A percentile compares a stretch with the other conserved stretches of the same genome.
phyloP scores from a whole-genome alignment of 2,329 filamentous ascomycete genomes.

The Dothideomycetidae sp. region DNA sequence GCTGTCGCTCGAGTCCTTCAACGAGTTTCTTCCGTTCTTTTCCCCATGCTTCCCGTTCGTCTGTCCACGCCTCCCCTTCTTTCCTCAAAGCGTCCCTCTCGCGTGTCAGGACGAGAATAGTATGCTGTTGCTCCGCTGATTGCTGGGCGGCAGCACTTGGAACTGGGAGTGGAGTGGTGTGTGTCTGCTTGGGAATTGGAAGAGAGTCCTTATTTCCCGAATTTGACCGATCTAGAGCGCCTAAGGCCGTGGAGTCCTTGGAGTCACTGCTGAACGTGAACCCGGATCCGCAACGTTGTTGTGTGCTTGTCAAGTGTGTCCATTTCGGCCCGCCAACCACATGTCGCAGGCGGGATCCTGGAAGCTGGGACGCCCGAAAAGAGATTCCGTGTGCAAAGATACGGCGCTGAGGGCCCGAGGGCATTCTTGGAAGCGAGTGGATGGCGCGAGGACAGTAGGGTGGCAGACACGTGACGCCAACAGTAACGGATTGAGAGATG shows the following conservation, averaged over 20 bases:
- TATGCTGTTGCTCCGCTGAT: not conserved
- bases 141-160: not conserved
- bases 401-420: not conserved
- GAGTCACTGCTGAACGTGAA: not conserved
- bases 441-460: too few relatives aligned
- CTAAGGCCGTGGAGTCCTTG: not conserved
- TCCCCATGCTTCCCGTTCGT: not conserved
- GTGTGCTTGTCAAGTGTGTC: not conserved
- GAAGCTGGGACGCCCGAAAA: not conserved
- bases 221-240: not conserved
- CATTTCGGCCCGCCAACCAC: not conserved
- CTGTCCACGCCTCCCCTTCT: not conserved
- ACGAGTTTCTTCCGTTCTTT: too few relatives aligned
- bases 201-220: not conserved
- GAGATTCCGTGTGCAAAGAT: not conserved
- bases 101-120: not conserved
- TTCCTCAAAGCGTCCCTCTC: not conserved
- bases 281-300: not conserved
- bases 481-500: too few relatives aligned
- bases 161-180: too few relatives aligned
- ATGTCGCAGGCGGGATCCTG: not conserved
- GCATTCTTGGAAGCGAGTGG: not conserved
- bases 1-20: too few relatives aligned
- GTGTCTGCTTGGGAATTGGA: too few relatives aligned
- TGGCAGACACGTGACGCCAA: too few relatives aligned